phyloP scores from a whole-genome alignment of 108 stramenopile genomes.

The Hondaea fermentalgiana region DNA sequence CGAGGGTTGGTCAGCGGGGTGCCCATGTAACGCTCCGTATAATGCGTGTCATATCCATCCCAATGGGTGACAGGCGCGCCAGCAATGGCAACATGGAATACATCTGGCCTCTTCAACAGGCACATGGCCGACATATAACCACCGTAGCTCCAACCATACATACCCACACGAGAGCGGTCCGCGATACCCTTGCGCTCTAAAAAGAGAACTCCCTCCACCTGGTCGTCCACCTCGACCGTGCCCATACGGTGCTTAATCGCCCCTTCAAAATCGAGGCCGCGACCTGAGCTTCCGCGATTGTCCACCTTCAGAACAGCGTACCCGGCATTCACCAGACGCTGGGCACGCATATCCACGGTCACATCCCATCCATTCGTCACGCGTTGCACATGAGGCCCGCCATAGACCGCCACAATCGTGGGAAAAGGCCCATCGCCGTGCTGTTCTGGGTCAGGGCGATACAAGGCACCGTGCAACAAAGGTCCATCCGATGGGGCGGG shows the following conservation, averaged over 20 bases:
- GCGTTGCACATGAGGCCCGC: conserved; percentile 88
- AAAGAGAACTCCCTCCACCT: conserved; percentile 67
- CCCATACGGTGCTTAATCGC: conserved; percentile 66
- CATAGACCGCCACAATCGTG: conserved; percentile 74
- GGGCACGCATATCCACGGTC: not conserved
- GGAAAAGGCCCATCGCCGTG: conserved; percentile 76
- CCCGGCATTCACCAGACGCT: conserved; percentile 52
- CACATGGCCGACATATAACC: conserved; percentile 85
- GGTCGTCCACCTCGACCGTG: conserved; percentile 74
- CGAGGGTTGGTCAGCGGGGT: conserved; percentile 59
- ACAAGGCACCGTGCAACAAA: conserved; percentile 66
- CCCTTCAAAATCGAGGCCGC: conserved; percentile 75
- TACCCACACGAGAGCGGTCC: conserved; percentile 69
- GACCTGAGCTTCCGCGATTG: conserved; percentile 75
- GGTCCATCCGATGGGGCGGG: conserved; percentile 51
- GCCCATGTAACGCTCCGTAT: conserved; percentile 91
- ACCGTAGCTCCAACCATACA: conserved; percentile 91
- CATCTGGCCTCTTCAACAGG: conserved; percentile 65
- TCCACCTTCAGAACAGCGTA: conserved; percentile 87
- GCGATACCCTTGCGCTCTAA: conserved; percentile 57
- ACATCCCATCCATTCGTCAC: conserved; percentile 59
- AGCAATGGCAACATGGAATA: conserved; percentile 72
- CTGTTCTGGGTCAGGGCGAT: conserved; percentile 57
- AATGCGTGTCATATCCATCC: conserved; percentile 91
- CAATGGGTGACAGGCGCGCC: conserved; percentile 89